These are phyloP conservation scores for Fusarium illudens DNA, from an alignment of 2,329 filamentous ascomycete species.

Conservation along the genomic window DNA sequence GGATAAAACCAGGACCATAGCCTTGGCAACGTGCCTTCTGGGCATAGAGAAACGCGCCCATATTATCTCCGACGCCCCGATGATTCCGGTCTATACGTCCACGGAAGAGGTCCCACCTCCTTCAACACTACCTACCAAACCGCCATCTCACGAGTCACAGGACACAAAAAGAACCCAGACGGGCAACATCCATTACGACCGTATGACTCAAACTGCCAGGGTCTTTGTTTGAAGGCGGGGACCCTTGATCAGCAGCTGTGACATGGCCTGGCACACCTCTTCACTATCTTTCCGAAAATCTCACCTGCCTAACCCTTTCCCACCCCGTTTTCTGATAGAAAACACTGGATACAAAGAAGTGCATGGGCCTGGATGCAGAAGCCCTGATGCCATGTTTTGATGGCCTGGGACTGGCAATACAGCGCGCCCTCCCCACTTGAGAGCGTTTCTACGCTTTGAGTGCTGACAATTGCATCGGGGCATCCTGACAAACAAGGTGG, in stretches of 20 bases:
- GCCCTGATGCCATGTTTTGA: background rate
- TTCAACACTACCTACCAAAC: background rate
- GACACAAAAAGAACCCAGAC: background rate
- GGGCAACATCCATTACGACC: background rate
- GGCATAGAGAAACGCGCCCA: background rate
- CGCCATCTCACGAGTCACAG: slow-evolving; percentile 17
- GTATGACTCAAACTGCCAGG: slow-evolving; percentile 17
- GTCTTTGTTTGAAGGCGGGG: background rate
- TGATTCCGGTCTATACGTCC: slow-evolving; percentile 2
- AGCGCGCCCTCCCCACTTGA: background rate
- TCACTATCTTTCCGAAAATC: background rate
- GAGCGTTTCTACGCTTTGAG: background rate
- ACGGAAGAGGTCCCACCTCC: background rate
- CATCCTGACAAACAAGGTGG: background rate
- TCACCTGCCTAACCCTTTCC: background rate
- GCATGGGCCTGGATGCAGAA: background rate
- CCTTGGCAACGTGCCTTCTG: slow-evolving; percentile 15
- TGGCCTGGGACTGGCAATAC: background rate
- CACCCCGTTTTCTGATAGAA: background rate
- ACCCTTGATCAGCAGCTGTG: background rate
- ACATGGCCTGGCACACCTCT: background rate
- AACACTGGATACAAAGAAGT: background rate
- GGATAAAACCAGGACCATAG: background rate
- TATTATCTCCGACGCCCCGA: slow-evolving; percentile 24
- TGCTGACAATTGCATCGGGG: background rate